Evolutionary conservation across 805 yeast genomes (phyloP).

Genomic region (Ogataea nakhonphanomensis): DNA sequence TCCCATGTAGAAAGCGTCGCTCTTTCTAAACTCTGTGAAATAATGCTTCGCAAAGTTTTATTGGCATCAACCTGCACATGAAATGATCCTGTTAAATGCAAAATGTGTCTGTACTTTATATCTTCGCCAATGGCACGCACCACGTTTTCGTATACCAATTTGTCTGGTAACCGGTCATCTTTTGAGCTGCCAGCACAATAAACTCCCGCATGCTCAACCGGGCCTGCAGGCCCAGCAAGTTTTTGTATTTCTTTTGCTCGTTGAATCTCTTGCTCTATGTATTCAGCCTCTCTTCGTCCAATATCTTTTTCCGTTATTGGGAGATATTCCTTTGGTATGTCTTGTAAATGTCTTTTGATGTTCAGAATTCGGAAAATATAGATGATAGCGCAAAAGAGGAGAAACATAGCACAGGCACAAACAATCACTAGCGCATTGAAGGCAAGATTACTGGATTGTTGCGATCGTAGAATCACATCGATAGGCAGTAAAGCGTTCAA

Average conservation of each 20-base stretch:
- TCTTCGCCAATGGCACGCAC: slow-evolving; percentile 59
- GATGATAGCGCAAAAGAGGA: slow-evolving; percentile 46
- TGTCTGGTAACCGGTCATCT: slow-evolving; percentile 22
- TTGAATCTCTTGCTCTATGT: slow-evolving; percentile 39
- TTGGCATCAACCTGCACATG: slow-evolving; percentile 21
- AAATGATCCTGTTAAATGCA: slow-evolving; percentile 19
- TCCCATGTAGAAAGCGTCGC: slow-evolving; percentile 11
- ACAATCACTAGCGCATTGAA: slow-evolving; percentile 79
- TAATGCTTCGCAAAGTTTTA: slow-evolving; percentile 26
- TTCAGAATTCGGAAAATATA: slow-evolving; percentile 59
- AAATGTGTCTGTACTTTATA: slow-evolving; percentile 40
- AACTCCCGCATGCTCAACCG: slow-evolving; percentile 50
- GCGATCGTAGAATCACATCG: slow-evolving; percentile 66
- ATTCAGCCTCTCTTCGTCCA: slow-evolving; percentile 42
- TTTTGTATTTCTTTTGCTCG: slow-evolving; percentile 41
- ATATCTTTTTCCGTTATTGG: slow-evolving; percentile 63
- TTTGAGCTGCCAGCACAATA: slow-evolving; percentile 23
- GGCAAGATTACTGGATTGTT: slow-evolving; percentile 55
- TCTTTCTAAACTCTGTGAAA: slow-evolving; percentile 26
- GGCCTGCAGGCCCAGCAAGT: slow-evolving; percentile 40
- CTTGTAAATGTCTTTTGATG: slow-evolving; percentile 57
- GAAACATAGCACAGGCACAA: slow-evolving; percentile 61
- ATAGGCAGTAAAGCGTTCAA: slow-evolving; percentile 72
- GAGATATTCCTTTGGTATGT: slow-evolving; percentile 75
- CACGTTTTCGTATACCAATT: slow-evolving; percentile 48